These are phyloP conservation scores for Pharnaceum exiguum DNA, from an alignment of 148 eudicot species.

Conservation along the genomic window DNA sequence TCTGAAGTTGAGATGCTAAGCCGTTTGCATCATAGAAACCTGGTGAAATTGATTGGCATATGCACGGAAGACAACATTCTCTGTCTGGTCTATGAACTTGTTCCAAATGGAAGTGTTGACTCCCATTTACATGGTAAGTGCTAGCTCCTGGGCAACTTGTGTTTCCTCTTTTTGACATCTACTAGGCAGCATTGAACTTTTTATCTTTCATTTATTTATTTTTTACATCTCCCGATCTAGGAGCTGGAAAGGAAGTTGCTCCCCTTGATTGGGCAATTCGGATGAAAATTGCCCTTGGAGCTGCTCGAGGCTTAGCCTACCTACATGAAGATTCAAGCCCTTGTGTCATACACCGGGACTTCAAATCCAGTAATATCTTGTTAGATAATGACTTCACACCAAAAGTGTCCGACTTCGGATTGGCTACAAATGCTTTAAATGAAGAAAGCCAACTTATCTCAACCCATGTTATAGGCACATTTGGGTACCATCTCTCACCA, in stretches of 20 bases:
- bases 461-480: conserved; percentile 96
- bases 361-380: conserved; percentile 95
- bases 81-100: conserved; percentile 87
- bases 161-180: background rate
- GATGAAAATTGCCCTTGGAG: conserved; percentile 87
- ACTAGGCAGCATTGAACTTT: too few relatives aligned
- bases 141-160: background rate
- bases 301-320: conserved; percentile 94
- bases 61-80: conserved; percentile 63
- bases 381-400: conserved; percentile 88
- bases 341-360: conserved; percentile 95
- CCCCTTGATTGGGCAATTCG: conserved; percentile 87
- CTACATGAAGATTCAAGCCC: conserved; percentile 98
- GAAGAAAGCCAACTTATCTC: conserved; percentile 69
- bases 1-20: conserved; percentile 98
- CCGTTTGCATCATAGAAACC: conserved; percentile 83
- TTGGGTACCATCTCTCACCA: conserved; percentile 55
- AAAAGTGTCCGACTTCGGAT: conserved; percentile 94
- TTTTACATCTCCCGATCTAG: too few relatives aligned
- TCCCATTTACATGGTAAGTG: conserved; percentile 86
- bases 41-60: conserved; percentile 86
- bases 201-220: background rate
- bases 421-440: conserved; percentile 74
- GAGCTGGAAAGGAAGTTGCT: conserved; percentile 55
- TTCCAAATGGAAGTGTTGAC: conserved; percentile 96